Percentiles rank a stretch among this genome's conserved stretches.
Conservation (phyloP, 768 basidiomycete genomes). For the Tephrocybe rancida region DNA sequence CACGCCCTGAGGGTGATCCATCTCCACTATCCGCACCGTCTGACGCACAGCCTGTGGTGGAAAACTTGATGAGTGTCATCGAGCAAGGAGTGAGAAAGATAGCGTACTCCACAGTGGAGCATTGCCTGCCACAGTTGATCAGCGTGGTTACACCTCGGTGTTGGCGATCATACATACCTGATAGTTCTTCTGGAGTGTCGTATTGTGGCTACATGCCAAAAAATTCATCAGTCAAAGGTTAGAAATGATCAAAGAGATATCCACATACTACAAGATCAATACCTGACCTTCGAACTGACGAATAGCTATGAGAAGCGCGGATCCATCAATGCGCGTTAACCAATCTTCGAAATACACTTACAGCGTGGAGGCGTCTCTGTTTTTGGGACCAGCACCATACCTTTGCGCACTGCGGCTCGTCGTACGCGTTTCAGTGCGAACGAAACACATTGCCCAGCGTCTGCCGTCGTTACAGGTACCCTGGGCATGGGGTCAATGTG, state of each 20-base stretch:
- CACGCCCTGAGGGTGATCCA: conserved; percentile 88
- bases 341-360: conserved; percentile 28
- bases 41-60: conserved; percentile 77
- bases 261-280: conserved; percentile 83
- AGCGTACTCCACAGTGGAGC: conserved; percentile 85
- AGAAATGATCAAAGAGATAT: not conserved
- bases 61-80: not conserved
- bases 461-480: conserved; percentile 79
- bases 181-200: conserved; percentile 90
- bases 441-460: conserved; percentile 96
- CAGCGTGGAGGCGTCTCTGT: conserved; percentile 79
- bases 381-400: conserved; percentile 90
- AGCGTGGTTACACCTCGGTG: not conserved
- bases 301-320: conserved; percentile 50
- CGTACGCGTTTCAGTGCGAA: conserved; percentile 90
- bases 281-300: conserved; percentile 92
- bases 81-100: not conserved
- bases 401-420: conserved; percentile 82
- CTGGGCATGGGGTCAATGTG: conserved; percentile 37
- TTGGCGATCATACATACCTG: conserved; percentile 54
- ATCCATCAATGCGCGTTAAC: not conserved
- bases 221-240: not conserved
- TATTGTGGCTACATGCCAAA: conserved; percentile 67
- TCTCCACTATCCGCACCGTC: conserved; percentile 87
- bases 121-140: conserved; percentile 57